Evolutionary conservation across 1,284 basidiomycete species (phyloP).

Genomic region (Moesziomyces parantarcticus): DNA sequence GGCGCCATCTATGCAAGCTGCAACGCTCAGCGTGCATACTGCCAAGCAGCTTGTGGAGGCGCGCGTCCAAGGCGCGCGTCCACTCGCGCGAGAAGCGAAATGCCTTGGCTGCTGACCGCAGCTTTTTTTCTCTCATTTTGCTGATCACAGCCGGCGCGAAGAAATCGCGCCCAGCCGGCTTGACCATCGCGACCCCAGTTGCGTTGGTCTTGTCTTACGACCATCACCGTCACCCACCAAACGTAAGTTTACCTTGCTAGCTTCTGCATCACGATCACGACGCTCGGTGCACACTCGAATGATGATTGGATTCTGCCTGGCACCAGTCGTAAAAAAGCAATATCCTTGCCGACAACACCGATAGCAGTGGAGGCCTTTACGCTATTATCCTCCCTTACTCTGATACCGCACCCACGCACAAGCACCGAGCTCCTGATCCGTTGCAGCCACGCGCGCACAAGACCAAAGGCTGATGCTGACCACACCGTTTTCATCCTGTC

Average conservation of each 20-base stretch:
- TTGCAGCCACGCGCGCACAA: background rate
- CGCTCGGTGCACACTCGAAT: slow-evolving; percentile 18
- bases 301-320: slow-evolving; percentile 57
- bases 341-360: slow-evolving; percentile 48
- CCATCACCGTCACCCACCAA: slow-evolving; percentile 14
- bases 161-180: background rate
- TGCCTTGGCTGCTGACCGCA: slow-evolving; percentile 2
- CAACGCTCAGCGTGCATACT: background rate
- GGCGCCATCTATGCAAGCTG: too few relatives aligned
- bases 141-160: slow-evolving; percentile 4
- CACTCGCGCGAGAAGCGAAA: slow-evolving; percentile 24
- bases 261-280: background rate
- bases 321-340: slow-evolving; percentile 58
- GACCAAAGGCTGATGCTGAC: slow-evolving; percentile 9
- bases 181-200: background rate
- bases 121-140: slow-evolving; percentile 3
- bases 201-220: background rate
- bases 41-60: slow-evolving; percentile 2
- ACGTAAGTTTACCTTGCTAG: slow-evolving; percentile 21
- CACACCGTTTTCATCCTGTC: background rate
- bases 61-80: too few relatives aligned
- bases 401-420: slow-evolving; percentile 16
- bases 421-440: background rate
- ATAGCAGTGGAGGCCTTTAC: slow-evolving; percentile 53
- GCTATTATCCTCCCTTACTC: slow-evolving; percentile 55